These are phyloP conservation scores for Begonia loranthoides DNA, from an alignment of 306 rosid genomes.

Conservation along the genomic window DNA sequence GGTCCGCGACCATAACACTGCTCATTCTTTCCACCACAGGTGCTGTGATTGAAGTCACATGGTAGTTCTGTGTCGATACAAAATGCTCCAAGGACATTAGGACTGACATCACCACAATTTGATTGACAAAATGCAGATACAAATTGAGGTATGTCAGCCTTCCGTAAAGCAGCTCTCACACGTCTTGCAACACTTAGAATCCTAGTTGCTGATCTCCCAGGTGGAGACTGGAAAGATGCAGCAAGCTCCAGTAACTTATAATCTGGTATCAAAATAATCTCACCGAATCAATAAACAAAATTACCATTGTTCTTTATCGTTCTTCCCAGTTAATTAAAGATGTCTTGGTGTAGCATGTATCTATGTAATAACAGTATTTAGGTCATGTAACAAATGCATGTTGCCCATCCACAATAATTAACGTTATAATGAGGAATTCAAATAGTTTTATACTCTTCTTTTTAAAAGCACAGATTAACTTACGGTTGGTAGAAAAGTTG, in stretches of 20 bases:
- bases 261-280: not conserved
- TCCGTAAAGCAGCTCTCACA: constrained; percentile 47
- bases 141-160: constrained; percentile 49
- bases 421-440: too few species aligned
- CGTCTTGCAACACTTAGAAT: constrained; percentile 46
- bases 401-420: too few species aligned
- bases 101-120: constrained; percentile 95
- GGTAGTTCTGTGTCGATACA: constrained; percentile 77
- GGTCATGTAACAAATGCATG: too few species aligned
- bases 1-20: constrained; percentile 88
- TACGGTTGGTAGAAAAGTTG: constrained; percentile 15
- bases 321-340: too few species aligned
- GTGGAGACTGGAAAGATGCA: constrained; percentile 51
- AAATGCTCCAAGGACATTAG: constrained; percentile 78
- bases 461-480: not conserved
- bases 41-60: constrained; percentile 93
- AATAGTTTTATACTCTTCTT: too few species aligned
- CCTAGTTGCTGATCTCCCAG: constrained; percentile 46
- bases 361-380: too few species aligned
- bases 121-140: constrained; percentile 92
- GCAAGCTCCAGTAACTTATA: constrained; percentile 62
- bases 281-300: too few species aligned
- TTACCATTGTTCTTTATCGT: too few species aligned
- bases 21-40: constrained; percentile 81
- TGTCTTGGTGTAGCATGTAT: too few species aligned